These are phyloP conservation scores for Linnemannia zychae DNA, from an alignment of 192 early-diverging fungal species.

Conservation along the genomic window DNA sequence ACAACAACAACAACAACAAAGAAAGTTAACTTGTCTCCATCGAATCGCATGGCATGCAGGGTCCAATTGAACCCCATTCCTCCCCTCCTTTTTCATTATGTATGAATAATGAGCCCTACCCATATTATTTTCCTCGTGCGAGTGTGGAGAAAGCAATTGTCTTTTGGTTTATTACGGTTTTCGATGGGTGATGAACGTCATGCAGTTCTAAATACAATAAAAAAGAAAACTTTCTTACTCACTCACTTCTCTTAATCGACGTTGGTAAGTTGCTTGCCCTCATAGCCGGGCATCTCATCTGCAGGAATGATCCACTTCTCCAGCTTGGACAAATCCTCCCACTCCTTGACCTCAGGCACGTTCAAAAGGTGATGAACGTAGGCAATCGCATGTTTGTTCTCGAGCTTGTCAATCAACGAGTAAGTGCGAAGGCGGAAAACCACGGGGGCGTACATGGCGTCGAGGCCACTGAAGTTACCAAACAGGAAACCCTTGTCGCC, in stretches of 20 bases:
- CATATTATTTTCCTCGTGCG: not conserved
- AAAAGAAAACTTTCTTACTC: not conserved
- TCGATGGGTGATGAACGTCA: not conserved
- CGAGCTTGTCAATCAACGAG: constrained; percentile 15
- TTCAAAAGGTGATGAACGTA: constrained; percentile 41
- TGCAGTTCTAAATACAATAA: not conserved
- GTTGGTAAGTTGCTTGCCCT: not conserved
- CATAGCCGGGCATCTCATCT: constrained; percentile 22
- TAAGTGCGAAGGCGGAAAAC: constrained; percentile 33
- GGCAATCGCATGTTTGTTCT: constrained; percentile 28
- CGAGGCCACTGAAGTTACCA: constrained; percentile 53
- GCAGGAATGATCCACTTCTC: constrained; percentile 44
- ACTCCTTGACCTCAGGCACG: constrained; percentile 39
- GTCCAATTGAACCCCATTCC: not conserved
- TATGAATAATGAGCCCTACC: not conserved
- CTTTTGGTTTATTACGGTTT: not conserved
- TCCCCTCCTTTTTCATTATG: not conserved
- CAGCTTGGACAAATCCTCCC: constrained; percentile 20
- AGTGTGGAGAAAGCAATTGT: not conserved
- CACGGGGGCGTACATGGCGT: constrained; percentile 58
- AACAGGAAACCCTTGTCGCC: constrained; percentile 56
- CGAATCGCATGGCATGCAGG: not conserved
- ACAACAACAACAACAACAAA: too few species aligned
- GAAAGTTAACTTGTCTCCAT: not conserved
- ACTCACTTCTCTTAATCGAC: not conserved